Evolutionary conservation across 2,329 filamentous ascomycete genomes (phyloP).

Genomic region (Bipolaris zeicola): DNA sequence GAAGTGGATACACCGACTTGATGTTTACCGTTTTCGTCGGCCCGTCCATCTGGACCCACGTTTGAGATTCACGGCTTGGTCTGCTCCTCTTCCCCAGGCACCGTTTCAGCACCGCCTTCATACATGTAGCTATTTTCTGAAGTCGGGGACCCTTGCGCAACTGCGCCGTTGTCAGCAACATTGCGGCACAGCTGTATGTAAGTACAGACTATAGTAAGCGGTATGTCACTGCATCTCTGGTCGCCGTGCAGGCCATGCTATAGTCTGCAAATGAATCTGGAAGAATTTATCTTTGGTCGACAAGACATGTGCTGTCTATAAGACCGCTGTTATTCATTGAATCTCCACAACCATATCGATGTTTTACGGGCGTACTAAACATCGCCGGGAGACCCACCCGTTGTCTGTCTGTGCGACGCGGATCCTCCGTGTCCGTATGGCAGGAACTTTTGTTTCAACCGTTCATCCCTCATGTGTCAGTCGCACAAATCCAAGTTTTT

Average conservation of each 20-base stretch:
- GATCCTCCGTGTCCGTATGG: background rate
- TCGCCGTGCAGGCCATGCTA: background rate
- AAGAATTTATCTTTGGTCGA: background rate
- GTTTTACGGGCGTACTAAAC: background rate
- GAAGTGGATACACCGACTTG: constrained; percentile 9
- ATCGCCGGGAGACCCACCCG: background rate
- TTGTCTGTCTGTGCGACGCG: background rate
- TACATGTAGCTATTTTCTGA: background rate
- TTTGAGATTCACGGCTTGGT: constrained; percentile 36
- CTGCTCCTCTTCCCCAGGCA: constrained; percentile 42
- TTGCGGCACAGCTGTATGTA: background rate
- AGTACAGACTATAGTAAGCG: background rate
- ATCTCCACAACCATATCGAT: background rate
- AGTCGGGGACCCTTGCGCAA: background rate
- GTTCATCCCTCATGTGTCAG: constrained; percentile 4
- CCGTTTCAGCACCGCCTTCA: constrained; percentile 28
- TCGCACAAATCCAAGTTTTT: background rate
- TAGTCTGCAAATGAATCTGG: background rate
- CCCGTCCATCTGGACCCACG: constrained; percentile 17
- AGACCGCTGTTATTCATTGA: background rate
- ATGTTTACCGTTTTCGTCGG: constrained; percentile 11
- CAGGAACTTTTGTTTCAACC: constrained; percentile 23
- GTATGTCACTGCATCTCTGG: background rate
- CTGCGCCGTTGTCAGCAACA: background rate
- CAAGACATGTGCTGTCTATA: background rate